Conservation (phyloP, 2,329 filamentous ascomycete genomes). For the Xylariaceae sp. region DNA sequence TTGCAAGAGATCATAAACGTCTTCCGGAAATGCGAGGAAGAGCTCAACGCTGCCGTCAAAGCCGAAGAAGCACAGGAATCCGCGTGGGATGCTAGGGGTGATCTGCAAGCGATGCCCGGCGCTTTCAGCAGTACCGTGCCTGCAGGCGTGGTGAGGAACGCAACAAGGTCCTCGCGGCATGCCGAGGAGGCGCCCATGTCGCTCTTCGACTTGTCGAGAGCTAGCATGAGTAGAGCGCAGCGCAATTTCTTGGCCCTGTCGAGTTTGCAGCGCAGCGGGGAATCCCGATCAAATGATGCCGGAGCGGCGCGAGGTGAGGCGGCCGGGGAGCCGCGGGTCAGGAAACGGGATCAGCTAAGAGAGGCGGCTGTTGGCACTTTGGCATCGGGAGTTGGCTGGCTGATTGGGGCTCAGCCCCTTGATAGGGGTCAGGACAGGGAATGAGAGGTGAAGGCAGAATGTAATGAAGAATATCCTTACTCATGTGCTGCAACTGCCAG, state of each 20-base stretch:
- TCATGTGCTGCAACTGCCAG: background rate
- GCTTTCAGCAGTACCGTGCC: conserved; percentile 42
- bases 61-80: conserved; percentile 64
- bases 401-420: conserved; percentile 54
- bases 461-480: background rate
- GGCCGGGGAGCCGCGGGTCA: conserved; percentile 38
- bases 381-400: conserved; percentile 63
- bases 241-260: conserved; percentile 55
- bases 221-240: conserved; percentile 56
- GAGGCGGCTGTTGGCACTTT: conserved; percentile 64
- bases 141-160: conserved; percentile 27
- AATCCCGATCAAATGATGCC: conserved; percentile 36
- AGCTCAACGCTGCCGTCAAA: conserved; percentile 62
- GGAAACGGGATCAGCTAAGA: conserved; percentile 68
- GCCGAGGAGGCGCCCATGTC: conserved; percentile 57
- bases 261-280: conserved; percentile 43
- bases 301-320: conserved; percentile 27
- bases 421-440: conserved; percentile 30
- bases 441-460: conserved; percentile 6
- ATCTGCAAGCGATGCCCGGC: conserved; percentile 55
- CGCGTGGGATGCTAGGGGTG: conserved; percentile 65
- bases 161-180: conserved; percentile 33
- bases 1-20: conserved; percentile 71
- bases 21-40: conserved; percentile 74
- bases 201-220: conserved; percentile 59